Percentiles rank a stretch among this genome's conserved stretches.
phyloP scores from a whole-genome alignment of 2,329 filamentous ascomycete species.

The Talaromyces amestolkiae region DNA sequence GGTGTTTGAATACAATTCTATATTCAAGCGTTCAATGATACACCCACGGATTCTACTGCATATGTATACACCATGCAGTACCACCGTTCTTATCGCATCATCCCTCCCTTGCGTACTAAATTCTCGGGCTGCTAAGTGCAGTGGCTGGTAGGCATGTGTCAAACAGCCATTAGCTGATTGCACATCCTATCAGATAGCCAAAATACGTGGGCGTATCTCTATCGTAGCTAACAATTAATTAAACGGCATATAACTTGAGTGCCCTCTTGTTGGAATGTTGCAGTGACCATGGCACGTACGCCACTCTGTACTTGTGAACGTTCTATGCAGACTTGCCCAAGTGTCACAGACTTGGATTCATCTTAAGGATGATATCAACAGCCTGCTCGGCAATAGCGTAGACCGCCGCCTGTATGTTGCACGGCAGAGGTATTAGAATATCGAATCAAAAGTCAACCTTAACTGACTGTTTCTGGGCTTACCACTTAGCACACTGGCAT shows the following conservation, averaged over 20 bases:
- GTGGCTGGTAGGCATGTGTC: not conserved
- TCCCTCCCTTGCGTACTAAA: not conserved
- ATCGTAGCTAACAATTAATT: not conserved
- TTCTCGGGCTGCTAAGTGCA: not conserved
- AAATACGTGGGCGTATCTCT: not conserved
- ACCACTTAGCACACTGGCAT: conserved; percentile 20
- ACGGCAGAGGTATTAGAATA: conserved; percentile 7
- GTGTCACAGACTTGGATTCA: not conserved
- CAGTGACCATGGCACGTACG: not conserved
- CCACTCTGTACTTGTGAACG: not conserved
- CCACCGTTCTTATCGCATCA: not conserved
- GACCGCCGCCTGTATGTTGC: not conserved
- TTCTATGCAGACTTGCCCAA: not conserved
- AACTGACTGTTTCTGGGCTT: not conserved
- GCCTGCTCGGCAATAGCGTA: conserved; percentile 10
- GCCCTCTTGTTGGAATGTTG: not conserved
- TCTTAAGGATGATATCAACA: conserved; percentile 2
- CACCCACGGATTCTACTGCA: no score
- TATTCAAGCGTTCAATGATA: no score
- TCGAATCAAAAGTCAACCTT: not conserved
- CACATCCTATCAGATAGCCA: not conserved
- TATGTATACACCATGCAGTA: not conserved
- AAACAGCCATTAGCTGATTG: not conserved
- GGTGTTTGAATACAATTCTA: no score
- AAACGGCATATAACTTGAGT: not conserved